Percentiles rank a stretch among this genome's conserved stretches.
These are phyloP conservation scores for Bipolaris gigantea DNA, from an alignment of 2,329 filamentous ascomycete genomes.

Conservation along the genomic window DNA sequence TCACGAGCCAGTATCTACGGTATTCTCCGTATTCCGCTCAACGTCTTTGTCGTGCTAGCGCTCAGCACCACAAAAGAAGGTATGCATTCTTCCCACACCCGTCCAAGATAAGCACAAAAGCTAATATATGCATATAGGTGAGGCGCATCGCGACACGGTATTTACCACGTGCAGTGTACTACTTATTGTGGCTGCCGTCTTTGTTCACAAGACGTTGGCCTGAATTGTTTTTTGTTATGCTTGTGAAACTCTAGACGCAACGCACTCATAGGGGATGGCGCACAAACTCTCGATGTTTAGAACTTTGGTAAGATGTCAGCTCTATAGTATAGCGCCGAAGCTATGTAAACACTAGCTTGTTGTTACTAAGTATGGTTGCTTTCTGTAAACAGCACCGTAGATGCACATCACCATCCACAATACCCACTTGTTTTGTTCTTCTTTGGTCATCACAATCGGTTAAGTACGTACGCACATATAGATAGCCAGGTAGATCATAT, in stretches of 20 bases:
- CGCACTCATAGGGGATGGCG: not conserved
- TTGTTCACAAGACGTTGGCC: slow-evolving; percentile 30
- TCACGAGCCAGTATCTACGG: slow-evolving; percentile 59
- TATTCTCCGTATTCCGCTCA: slow-evolving; percentile 61
- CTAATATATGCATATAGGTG: slow-evolving; percentile 23
- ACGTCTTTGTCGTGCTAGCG: slow-evolving; percentile 45
- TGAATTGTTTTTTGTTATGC: slow-evolving; percentile 9
- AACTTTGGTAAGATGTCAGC: not conserved
- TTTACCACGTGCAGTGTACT: slow-evolving; percentile 37
- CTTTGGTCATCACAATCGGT: not conserved
- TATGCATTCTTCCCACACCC: slow-evolving; percentile 8
- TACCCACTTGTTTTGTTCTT: not conserved
- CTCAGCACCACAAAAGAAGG: slow-evolving; percentile 40
- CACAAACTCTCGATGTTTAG: not conserved
- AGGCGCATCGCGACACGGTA: slow-evolving; percentile 35
- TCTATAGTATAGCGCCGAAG: not conserved
- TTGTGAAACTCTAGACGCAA: not conserved
- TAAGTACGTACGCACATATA: not conserved
- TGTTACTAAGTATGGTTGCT: not conserved
- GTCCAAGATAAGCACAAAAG: not conserved
- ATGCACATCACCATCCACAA: not conserved
- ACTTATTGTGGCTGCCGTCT: slow-evolving; percentile 31
- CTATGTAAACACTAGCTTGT: not conserved
- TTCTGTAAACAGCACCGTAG: slow-evolving; percentile 8
- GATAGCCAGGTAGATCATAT: slow-evolving; percentile 3